Evolutionary conservation across 2,329 filamentous ascomycete genomes (phyloP), one percentile per base, ranked within the genome.

Genomic region (Hypoxylon sp.): DNA sequence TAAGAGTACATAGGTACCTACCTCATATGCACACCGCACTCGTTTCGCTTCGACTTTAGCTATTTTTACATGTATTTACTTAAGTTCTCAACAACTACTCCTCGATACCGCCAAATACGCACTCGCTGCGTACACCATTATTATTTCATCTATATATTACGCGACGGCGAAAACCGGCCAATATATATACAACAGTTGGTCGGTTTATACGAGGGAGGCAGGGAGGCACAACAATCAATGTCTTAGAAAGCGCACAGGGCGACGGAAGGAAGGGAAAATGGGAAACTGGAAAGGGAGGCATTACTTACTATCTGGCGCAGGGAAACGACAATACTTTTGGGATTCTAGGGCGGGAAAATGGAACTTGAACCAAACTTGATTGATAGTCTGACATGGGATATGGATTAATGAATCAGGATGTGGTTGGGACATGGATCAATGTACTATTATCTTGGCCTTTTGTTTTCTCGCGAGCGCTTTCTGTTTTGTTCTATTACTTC

Each of bases 351-450:
- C 13, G 24, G 29, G n/a, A 60, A 60, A 33, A 60, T 47, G 35
- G 56, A 3, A 44, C 39, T 44, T 8, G 39, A 44, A 52, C 56
- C 52, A 42, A 35, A 47, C 50, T 31, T 55, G 56, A 47, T 19
- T 56, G 35, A 58, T 54, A 39, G 44, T 39, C 57, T 63, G 37
- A 44, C 26, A 59, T 17, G 61, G 56, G 42, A 46, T 65, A 68
- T 26, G 61, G 65, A 65, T 65, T 61, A 65, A 68, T 62, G 65
- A 65, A 51, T 58, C 14, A 22, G 56, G 37, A 65, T 22, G 47
- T 31, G 48, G 59, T 29, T 24, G 14, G 50, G 44, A 55, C 48
- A 62, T 53, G 65, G 65, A 48, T 61, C 46, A 47, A 51, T 57
- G 48, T 54, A 59, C 29, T 59, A 60, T 24, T 60, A 60, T 11